Evolutionary conservation across 73 alveolate genomes (phyloP).

Genomic region (Durusdinium trenchii): DNA sequence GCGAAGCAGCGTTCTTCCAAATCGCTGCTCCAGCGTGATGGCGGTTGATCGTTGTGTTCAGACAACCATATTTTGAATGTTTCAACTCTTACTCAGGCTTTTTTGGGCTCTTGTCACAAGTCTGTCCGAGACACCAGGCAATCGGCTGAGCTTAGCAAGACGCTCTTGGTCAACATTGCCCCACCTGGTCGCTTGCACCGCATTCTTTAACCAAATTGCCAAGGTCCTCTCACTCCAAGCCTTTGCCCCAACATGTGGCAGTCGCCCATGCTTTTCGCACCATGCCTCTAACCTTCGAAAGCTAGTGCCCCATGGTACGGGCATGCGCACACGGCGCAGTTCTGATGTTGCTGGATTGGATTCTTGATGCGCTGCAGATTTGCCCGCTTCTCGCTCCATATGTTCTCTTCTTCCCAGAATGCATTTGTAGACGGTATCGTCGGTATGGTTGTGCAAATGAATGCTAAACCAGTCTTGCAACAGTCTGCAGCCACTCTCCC

Average conservation of each 20-base stretch:
- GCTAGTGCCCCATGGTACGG: background rate
- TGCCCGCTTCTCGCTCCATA: no score
- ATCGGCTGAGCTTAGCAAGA: background rate
- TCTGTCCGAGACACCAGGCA: conserved; percentile 19
- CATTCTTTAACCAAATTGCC: background rate
- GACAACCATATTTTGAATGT: background rate
- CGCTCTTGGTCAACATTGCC: background rate
- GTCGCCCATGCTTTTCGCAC: background rate
- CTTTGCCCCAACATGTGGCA: background rate
- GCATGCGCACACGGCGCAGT: background rate
- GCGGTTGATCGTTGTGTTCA: background rate
- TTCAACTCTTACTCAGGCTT: background rate
- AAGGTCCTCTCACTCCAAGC: background rate
- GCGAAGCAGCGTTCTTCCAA: background rate
- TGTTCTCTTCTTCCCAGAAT: no score
- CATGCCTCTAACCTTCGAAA: conserved; percentile 1
- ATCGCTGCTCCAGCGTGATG: background rate
- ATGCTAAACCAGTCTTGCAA: background rate
- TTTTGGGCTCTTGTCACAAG: background rate
- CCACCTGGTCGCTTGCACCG: background rate
- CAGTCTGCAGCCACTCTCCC: background rate
- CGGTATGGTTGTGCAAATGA: background rate
- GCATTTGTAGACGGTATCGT: no score
- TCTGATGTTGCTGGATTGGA: background rate
- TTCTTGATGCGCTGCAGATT: no score